Evolutionary conservation across 2,329 filamentous ascomycete genomes (phyloP).

Genomic region (Neonectria faginata): DNA sequence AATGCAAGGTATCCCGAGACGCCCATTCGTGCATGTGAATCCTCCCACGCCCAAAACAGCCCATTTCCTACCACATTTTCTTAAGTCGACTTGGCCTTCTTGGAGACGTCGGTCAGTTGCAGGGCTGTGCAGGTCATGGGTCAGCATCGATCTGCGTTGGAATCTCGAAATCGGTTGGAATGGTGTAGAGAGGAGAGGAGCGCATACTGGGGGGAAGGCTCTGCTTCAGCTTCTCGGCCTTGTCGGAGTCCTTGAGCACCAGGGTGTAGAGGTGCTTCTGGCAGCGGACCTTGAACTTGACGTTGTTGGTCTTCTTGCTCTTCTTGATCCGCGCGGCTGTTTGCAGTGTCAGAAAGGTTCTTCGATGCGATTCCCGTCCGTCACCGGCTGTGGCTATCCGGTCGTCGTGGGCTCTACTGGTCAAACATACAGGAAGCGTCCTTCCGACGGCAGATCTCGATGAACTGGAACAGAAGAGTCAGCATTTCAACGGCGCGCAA

Average conservation of each 20-base stretch:
- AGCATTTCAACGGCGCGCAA: constrained; percentile 42
- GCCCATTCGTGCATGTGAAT: constrained; percentile 61
- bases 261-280: constrained; percentile 96
- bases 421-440: constrained; percentile 94
- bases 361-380: constrained; percentile 28
- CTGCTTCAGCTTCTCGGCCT: constrained; percentile 99
- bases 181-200: constrained; percentile 9
- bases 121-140: constrained; percentile 55
- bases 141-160: constrained; percentile 10
- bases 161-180: constrained; percentile 9
- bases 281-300: constrained; percentile 99
- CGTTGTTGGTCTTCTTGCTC: constrained; percentile 88
- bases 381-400: constrained; percentile 18
- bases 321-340: constrained; percentile 94
- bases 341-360: constrained; percentile 47
- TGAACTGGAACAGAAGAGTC: constrained; percentile 76
- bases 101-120: constrained; percentile 65
- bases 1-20: constrained; percentile 68
- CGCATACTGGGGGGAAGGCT: constrained; percentile 93
- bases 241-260: constrained; percentile 97
- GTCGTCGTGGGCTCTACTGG: constrained; percentile 15
- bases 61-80: constrained; percentile 41
- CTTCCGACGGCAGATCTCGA: constrained; percentile 99
- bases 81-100: constrained; percentile 60
- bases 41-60: constrained; percentile 47